phyloP scores from a whole-genome alignment of 129 eudicot genomes.

The Chrysanthemum seticuspe region DNA sequence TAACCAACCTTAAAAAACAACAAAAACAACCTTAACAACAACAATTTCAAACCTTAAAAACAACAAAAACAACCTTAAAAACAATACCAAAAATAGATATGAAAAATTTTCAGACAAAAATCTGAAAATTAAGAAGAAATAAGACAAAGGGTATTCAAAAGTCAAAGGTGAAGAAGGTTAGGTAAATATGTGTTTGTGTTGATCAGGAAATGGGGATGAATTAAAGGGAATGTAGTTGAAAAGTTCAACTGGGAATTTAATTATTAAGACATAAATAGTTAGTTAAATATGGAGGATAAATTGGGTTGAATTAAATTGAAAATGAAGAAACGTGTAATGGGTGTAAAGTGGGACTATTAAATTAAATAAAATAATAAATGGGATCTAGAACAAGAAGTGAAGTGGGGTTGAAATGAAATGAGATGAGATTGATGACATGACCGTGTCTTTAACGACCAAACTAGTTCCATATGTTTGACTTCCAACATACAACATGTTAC shows the following conservation, averaged over 20 bases:
- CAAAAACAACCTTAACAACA: no score
- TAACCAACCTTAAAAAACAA: no score
- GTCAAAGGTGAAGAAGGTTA: constrained; percentile 30
- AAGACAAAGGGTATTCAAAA: not conserved
- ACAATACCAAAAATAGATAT: not conserved
- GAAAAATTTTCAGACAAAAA: constrained; percentile 1
- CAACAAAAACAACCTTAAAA: not conserved
- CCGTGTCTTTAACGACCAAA: constrained; percentile 25
- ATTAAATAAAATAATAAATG: not conserved
- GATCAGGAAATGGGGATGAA: constrained; percentile 21
- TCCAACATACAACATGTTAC: not conserved
- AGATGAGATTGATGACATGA: not conserved
- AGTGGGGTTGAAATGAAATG: not conserved
- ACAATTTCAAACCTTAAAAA: not conserved
- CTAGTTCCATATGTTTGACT: not conserved
- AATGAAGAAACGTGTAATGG: constrained; percentile 24
- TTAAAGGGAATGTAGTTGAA: constrained; percentile 31
- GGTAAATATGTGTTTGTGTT: constrained; percentile 16
- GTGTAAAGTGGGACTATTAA: constrained; percentile 5
- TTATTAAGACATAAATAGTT: not conserved
- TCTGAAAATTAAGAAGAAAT: not conserved
- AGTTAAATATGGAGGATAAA: no score
- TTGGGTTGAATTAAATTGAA: constrained; percentile 18
- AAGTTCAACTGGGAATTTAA: constrained; percentile 8
- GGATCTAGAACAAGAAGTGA: constrained; percentile 19